Conservation (phyloP, 257 asterid species). For the Solanum pimpinellifolium region DNA sequence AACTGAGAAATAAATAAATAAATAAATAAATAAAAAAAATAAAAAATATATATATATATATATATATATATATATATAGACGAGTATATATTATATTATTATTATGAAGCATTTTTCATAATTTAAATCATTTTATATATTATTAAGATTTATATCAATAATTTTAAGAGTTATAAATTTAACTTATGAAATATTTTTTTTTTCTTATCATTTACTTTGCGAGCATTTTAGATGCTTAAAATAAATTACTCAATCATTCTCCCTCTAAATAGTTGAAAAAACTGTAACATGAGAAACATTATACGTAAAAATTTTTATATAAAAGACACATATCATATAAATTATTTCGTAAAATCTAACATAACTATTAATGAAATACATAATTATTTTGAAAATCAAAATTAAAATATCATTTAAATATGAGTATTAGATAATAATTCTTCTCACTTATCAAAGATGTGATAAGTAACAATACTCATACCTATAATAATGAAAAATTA, state of each 20-base stretch:
- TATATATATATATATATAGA: neutral
- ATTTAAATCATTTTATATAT: neutral
- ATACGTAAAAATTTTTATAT: neutral
- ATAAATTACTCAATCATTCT: neutral
- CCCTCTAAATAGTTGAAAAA: neutral
- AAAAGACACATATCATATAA: neutral
- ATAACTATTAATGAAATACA: neutral
- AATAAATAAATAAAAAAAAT: too few species aligned
- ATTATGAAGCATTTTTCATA: neutral
- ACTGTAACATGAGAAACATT: neutral
- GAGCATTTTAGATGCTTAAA: neutral
- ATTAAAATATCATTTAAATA: neutral
- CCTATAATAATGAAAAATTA: too few species aligned
- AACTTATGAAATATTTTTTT: too few species aligned
- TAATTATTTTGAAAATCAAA: neutral
- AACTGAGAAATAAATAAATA: neutral
- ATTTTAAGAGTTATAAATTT: neutral
- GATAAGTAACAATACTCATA: too few species aligned
- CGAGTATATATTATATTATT: neutral
- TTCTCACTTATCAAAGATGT: too few species aligned
- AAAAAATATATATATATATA: too few species aligned
- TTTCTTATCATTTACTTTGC: neutral
- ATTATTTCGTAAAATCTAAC: neutral
- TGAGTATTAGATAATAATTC: too few species aligned
- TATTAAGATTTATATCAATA: neutral